Evolutionary conservation across 805 yeast genomes (phyloP).

Genomic region (Starmerella stigmatis): DNA sequence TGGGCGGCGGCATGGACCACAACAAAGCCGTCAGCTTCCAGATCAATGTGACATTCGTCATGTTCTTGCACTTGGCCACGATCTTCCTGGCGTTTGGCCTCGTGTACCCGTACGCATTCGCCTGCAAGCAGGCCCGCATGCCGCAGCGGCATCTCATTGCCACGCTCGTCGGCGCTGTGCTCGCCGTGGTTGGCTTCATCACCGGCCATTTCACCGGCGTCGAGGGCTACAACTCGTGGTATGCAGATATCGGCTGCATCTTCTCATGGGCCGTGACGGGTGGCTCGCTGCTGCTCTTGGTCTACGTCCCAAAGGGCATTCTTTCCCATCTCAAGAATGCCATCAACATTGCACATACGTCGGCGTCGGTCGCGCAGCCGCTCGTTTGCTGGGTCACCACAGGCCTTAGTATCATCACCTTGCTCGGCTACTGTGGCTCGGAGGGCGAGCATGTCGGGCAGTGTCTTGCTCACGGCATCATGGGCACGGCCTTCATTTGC

Average conservation of each 20-base stretch:
- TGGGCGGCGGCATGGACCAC: slow-evolving; percentile 14
- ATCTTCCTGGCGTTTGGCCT: slow-evolving; percentile 33
- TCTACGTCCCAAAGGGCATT: slow-evolving; percentile 32
- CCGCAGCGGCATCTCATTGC: slow-evolving; percentile 32
- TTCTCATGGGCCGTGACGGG: slow-evolving; percentile 28
- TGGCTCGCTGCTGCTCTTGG: slow-evolving; percentile 32
- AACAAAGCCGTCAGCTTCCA: slow-evolving; percentile 19
- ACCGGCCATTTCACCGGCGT: slow-evolving; percentile 33
- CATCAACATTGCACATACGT: slow-evolving; percentile 28
- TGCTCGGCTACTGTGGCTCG: slow-evolving; percentile 79
- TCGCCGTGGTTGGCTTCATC: slow-evolving; percentile 33
- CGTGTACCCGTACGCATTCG: slow-evolving; percentile 34
- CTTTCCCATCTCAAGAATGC: slow-evolving; percentile 28
- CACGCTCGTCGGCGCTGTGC: slow-evolving; percentile 30
- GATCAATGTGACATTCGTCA: slow-evolving; percentile 17
- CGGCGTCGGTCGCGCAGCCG: slow-evolving; percentile 32
- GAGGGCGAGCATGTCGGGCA: slow-evolving; percentile 66
- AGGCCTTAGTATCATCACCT: slow-evolving; percentile 70
- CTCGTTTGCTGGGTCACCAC: slow-evolving; percentile 64
- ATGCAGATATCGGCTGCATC: slow-evolving; percentile 31
- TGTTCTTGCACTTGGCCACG: slow-evolving; percentile 29
- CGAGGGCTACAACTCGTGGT: slow-evolving; percentile 30
- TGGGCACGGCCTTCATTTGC: slow-evolving; percentile 79
- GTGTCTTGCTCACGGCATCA: slow-evolving; percentile 92
- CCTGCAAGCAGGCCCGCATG: slow-evolving; percentile 32